Evolutionary conservation across 2,329 filamentous ascomycete genomes (phyloP).

Genomic region (Leptographium flavum): DNA sequence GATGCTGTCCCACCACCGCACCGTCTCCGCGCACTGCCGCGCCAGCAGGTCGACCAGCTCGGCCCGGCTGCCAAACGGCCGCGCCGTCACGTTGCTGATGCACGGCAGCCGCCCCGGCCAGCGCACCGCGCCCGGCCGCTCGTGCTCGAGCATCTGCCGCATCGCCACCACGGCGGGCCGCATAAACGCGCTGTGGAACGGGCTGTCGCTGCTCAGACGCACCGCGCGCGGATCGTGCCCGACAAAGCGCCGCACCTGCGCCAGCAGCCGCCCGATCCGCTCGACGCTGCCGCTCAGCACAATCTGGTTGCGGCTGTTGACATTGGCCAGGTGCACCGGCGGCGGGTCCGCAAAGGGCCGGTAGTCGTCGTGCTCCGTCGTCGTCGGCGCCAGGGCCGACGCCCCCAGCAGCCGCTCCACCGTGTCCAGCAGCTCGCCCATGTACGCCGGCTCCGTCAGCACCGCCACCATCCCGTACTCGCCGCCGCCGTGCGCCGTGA

Average conservation of each 20-base stretch:
- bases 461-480: slow-evolving; percentile 92
- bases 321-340: slow-evolving; percentile 81
- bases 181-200: slow-evolving; percentile 90
- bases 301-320: slow-evolving; percentile 94
- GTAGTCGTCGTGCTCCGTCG: not conserved
- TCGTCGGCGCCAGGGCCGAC: not conserved
- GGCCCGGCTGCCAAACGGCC: slow-evolving; percentile 58
- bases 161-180: slow-evolving; percentile 66
- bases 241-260: slow-evolving; percentile 76
- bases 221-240: slow-evolving; percentile 87
- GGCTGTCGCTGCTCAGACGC: slow-evolving; percentile 70
- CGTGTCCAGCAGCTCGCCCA: slow-evolving; percentile 53
- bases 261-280: slow-evolving; percentile 65
- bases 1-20: slow-evolving; percentile 90
- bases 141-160: slow-evolving; percentile 46
- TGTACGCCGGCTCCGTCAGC: slow-evolving; percentile 70
- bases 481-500: slow-evolving; percentile 52
- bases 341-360: not conserved
- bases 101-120: slow-evolving; percentile 67
- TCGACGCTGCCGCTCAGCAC: slow-evolving; percentile 80
- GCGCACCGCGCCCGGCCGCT: slow-evolving; percentile 50
- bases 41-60: slow-evolving; percentile 70
- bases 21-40: slow-evolving; percentile 76
- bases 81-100: slow-evolving; percentile 73
- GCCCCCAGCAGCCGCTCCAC: slow-evolving; percentile 65